Evolutionary conservation across 768 basidiomycete species (phyloP).

Genomic region (Albatrellus ellisii): DNA sequence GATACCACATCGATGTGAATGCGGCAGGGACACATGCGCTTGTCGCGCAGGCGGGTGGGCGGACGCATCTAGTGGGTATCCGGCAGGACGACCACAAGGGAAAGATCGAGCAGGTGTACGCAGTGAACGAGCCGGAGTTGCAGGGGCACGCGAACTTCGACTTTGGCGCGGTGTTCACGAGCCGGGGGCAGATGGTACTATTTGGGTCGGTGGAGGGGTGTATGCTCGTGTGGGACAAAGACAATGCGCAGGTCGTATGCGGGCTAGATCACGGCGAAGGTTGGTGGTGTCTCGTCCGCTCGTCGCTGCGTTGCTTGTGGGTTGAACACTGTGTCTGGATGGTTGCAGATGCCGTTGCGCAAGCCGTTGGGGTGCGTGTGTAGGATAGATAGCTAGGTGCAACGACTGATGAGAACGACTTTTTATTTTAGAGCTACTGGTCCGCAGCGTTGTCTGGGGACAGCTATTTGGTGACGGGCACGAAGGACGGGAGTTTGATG

Average conservation of each 20-base stretch:
- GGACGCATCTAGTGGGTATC: constrained; percentile 38
- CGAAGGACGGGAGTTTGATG: constrained; percentile 10
- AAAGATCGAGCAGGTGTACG: constrained; percentile 39
- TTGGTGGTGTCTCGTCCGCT: constrained; percentile 18
- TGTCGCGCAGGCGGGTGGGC: constrained; percentile 37
- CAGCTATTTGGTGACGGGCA: constrained; percentile 10
- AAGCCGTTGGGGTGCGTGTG: constrained; percentile 8
- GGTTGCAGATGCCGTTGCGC: constrained; percentile 7
- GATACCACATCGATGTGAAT: constrained; percentile 41
- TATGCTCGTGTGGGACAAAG: constrained; percentile 50
- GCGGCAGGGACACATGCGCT: constrained; percentile 36
- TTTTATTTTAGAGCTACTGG: constrained; percentile 1
- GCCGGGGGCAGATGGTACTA: constrained; percentile 37
- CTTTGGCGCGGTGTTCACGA: constrained; percentile 42
- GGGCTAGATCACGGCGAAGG: constrained; percentile 50
- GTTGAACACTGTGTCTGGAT: not conserved
- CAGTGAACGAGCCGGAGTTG: constrained; percentile 27
- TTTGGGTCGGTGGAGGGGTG: constrained; percentile 43
- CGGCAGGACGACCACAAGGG: constrained; percentile 36
- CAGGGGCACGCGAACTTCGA: constrained; percentile 18
- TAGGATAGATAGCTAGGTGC: too few species aligned
- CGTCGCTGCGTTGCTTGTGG: not conserved
- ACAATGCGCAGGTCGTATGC: constrained; percentile 37
- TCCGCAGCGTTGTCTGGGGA: not conserved
- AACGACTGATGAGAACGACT: too few species aligned